phyloP scores from a whole-genome alignment of 306 rosid species.

The Albizia julibrissin region DNA sequence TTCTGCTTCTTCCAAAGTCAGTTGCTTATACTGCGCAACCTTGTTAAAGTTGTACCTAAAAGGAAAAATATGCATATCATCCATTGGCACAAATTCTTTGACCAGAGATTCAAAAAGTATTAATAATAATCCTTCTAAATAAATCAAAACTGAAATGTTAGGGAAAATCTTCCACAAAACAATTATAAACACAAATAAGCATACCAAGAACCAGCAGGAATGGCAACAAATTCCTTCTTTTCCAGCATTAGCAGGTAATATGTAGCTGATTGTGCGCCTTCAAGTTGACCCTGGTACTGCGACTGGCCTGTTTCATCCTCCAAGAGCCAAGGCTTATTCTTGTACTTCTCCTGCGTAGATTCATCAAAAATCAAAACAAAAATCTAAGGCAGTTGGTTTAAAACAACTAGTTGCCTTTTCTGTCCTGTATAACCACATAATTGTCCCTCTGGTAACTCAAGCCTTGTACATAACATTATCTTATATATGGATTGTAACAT shows the following conservation, averaged over 20 bases:
- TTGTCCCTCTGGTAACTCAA: background rate
- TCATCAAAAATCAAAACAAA: conserved; percentile 23
- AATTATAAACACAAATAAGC: background rate
- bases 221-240: conserved; percentile 89
- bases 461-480: background rate
- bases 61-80: conserved; percentile 45
- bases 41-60: conserved; percentile 93
- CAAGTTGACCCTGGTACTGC: conserved; percentile 91
- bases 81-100: background rate
- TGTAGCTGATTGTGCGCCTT: conserved; percentile 91
- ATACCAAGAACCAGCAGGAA: conserved; percentile 99
- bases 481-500: background rate
- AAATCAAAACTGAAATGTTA: background rate
- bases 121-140: background rate
- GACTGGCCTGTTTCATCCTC: conserved; percentile 95
- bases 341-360: conserved; percentile 75
- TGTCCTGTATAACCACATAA: conserved; percentile 3
- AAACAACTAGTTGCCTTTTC: background rate
- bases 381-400: background rate
- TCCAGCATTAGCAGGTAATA: conserved; percentile 85
- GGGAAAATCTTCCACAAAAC: background rate
- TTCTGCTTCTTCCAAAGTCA: conserved; percentile 69
- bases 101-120: background rate
- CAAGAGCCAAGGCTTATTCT: conserved; percentile 95
- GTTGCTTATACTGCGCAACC: conserved; percentile 80